Evolutionary conservation across 176 grass and related monocot genomes (phyloP).

Genomic region (Dactylis glomerata): DNA sequence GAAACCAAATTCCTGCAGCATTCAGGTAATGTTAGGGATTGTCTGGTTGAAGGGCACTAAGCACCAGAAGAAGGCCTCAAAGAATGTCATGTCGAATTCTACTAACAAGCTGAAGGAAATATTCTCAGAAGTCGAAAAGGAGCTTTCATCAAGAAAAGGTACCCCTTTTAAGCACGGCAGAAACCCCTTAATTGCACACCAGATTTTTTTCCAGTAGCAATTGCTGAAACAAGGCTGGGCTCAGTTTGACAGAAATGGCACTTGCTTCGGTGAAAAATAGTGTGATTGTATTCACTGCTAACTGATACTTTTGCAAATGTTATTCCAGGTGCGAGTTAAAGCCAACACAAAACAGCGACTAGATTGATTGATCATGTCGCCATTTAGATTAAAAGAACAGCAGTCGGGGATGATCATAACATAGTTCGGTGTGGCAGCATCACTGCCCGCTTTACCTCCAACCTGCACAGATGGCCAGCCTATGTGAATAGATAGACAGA

Average conservation of each 20-base stretch:
- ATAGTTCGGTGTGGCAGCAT: not conserved
- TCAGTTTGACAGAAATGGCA: not conserved
- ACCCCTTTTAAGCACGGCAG: not conserved
- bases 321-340: constrained; percentile 32
- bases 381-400: constrained; percentile 3
- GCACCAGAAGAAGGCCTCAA: constrained; percentile 67
- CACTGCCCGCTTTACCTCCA: not conserved
- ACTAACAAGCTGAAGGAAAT: constrained; percentile 62
- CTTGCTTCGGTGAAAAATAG: not conserved
- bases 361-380: not conserved
- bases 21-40: constrained; percentile 72
- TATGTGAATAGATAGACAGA: constrained; percentile 21
- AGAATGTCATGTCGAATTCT: constrained; percentile 59
- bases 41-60: constrained; percentile 79
- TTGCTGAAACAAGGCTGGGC: not conserved
- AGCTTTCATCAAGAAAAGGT: constrained; percentile 57
- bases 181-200: not conserved
- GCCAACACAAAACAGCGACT: not conserved
- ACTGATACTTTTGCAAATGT: constrained; percentile 24
- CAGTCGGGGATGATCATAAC: not conserved
- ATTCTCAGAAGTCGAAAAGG: constrained; percentile 65
- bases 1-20: constrained; percentile 56
- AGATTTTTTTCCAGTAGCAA: not conserved
- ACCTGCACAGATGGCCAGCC: constrained; percentile 7
- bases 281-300: not conserved